phyloP scores from a whole-genome alignment of 306 rosid genomes.

The Luffa aegyptiaca region DNA sequence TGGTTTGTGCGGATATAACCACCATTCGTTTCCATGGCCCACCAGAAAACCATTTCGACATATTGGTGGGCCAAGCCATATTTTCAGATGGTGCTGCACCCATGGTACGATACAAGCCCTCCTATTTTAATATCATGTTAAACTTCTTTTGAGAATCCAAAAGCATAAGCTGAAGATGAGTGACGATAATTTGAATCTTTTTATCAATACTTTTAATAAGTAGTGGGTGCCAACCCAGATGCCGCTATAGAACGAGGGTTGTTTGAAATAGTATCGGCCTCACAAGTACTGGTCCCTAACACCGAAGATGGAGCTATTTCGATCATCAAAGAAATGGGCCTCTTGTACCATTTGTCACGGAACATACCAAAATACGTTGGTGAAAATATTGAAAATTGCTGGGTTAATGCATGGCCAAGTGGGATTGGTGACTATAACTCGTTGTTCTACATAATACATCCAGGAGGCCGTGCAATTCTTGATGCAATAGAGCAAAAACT shows the following conservation, averaged over 20 bases:
- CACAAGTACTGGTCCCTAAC: conserved; percentile 14
- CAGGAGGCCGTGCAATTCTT: neutral
- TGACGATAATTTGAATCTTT: neutral
- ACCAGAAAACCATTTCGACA: conserved; percentile 1
- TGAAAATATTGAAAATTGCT: neutral
- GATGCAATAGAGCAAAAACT: neutral
- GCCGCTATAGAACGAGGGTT: neutral
- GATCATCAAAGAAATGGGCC: neutral
- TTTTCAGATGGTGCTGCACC: conserved; percentile 10
- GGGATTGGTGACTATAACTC: neutral
- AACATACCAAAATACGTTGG: neutral
- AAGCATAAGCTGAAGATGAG: neutral
- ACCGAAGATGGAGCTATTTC: neutral
- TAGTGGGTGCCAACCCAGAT: neutral
- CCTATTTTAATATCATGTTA: no score
- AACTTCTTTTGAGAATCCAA: neutral
- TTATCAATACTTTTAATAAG: no score
- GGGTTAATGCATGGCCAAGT: neutral
- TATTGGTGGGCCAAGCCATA: conserved; percentile 17
- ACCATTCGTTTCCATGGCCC: conserved; percentile 12
- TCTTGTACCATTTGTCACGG: neutral
- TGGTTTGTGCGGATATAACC: conserved; percentile 14
- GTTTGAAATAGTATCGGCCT: conserved; percentile 3
- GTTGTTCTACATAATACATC: neutral
- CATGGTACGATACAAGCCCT: no score